phyloP scores from a whole-genome alignment of 1,139 yeast species.

The Magnusiomyces tetraspermus region DNA sequence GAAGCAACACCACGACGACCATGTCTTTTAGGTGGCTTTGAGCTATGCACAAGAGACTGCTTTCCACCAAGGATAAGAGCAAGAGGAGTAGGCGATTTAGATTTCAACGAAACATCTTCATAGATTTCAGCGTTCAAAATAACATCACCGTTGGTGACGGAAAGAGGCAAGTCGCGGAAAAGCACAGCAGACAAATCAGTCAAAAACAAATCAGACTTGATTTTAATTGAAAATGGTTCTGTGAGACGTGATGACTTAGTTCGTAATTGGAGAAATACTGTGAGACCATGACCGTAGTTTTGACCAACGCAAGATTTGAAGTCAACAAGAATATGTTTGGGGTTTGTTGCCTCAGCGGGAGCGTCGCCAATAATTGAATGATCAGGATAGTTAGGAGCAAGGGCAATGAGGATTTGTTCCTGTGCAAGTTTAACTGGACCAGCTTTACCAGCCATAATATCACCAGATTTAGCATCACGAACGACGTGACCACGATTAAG shows the following conservation, averaged over 20 bases:
- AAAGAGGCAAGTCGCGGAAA: constrained; percentile 68
- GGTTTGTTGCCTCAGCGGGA: constrained; percentile 36
- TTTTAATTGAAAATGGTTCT: constrained; percentile 68
- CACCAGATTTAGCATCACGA: constrained; percentile 60
- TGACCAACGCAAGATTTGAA: constrained; percentile 60
- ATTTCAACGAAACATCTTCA: constrained; percentile 25
- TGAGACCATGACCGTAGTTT: constrained; percentile 49
- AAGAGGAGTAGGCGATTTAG: constrained; percentile 15
- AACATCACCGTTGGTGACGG: constrained; percentile 33
- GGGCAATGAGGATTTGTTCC: constrained; percentile 60
- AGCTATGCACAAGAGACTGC: constrained; percentile 4
- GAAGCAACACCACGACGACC: constrained; percentile 79
- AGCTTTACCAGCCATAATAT: constrained; percentile 39
- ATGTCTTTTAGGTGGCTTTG: constrained; percentile 16
- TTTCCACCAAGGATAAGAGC: constrained; percentile 9
- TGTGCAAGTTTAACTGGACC: constrained; percentile 56
- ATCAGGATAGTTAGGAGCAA: constrained; percentile 63
- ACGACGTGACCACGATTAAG: constrained; percentile 63
- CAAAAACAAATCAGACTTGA: constrained; percentile 52
- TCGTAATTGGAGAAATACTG: constrained; percentile 65
- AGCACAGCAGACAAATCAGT: constrained; percentile 70
- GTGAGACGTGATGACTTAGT: constrained; percentile 58
- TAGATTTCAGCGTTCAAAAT: constrained; percentile 30
- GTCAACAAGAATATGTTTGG: constrained; percentile 73
- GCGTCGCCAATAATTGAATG: constrained; percentile 28